Conservation (phyloP, 2,329 filamentous ascomycete species). For the Paraphoma sp. region DNA sequence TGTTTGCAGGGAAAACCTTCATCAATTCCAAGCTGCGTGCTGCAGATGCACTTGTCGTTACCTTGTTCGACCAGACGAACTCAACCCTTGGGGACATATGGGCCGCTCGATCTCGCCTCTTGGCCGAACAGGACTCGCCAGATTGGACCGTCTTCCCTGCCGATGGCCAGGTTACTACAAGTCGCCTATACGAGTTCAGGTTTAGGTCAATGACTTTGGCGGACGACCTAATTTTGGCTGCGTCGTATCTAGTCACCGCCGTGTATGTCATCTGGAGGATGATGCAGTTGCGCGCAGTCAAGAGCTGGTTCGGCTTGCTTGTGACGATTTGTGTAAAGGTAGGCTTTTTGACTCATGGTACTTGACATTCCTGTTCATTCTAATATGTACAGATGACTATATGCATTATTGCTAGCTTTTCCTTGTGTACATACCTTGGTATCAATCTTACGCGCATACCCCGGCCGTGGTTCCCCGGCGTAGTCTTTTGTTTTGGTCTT, state of each 20-base stretch:
- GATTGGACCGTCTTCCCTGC: conserved; percentile 72
- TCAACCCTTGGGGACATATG: conserved; percentile 70
- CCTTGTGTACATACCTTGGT: conserved; percentile 76
- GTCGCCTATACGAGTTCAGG: conserved; percentile 77
- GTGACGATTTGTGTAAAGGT: conserved; percentile 72
- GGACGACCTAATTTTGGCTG: conserved; percentile 68
- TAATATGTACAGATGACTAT: conserved; percentile 60
- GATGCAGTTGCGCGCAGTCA: conserved; percentile 74
- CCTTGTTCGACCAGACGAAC: conserved; percentile 71
- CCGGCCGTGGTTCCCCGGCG: conserved; percentile 75
- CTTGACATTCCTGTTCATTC: not conserved
- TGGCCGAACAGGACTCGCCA: conserved; percentile 58
- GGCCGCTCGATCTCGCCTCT: conserved; percentile 64
- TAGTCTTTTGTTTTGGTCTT: conserved; percentile 77
- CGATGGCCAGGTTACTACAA: conserved; percentile 61
- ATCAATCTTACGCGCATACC: conserved; percentile 79
- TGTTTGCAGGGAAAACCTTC: conserved; percentile 82
- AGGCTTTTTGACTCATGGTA: conserved; percentile 9
- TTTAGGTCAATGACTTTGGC: conserved; percentile 74
- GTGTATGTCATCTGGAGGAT: conserved; percentile 72
- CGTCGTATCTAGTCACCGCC: conserved; percentile 69
- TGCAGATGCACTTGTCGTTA: conserved; percentile 80
- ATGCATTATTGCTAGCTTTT: conserved; percentile 80
- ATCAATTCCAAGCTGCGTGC: conserved; percentile 70
- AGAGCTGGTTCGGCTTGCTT: conserved; percentile 75